These are phyloP conservation scores for Rhodotorula babjevae DNA, from an alignment of 768 basidiomycete genomes.

Conservation along the genomic window DNA sequence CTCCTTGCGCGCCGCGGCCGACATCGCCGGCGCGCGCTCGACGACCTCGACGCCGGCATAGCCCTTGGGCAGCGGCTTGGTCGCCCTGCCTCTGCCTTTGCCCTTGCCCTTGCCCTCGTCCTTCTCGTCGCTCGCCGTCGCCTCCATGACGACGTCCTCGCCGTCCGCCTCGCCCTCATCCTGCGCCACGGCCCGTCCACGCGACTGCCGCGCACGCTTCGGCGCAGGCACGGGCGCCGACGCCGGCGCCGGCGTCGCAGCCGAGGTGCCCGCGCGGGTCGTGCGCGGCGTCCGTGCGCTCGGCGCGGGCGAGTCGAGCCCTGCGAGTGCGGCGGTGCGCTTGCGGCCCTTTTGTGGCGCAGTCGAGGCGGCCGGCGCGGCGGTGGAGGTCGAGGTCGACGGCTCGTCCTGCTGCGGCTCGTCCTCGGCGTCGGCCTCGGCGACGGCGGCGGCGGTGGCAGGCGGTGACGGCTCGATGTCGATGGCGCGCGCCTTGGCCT, in stretches of 20 bases:
- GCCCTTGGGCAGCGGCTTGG: no score
- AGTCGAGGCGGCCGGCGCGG: no score
- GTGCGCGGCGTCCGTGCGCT: no score
- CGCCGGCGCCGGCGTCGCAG: not conserved
- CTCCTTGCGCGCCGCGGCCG: not conserved
- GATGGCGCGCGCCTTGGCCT: conserved; percentile 1
- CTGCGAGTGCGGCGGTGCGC: conserved; percentile 1
- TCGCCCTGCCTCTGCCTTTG: not conserved
- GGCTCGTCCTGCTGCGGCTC: not conserved
- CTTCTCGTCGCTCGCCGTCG: not conserved
- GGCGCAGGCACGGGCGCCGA: not conserved
- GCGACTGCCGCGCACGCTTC: no score
- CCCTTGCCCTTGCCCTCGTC: not conserved
- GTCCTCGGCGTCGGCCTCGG: not conserved
- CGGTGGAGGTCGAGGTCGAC: not conserved
- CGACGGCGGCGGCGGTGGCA: not conserved
- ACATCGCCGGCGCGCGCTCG: not conserved
- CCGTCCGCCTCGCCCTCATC: not conserved
- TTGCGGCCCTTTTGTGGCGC: conserved; percentile 4
- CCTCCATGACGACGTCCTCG: not conserved
- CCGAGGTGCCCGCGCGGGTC: not conserved
- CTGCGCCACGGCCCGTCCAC: no score
- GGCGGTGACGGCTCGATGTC: no score
- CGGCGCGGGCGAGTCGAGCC: not conserved
- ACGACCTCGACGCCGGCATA: no score